Evolutionary conservation across 1,284 basidiomycete species (phyloP), one percentile per base, ranked within the genome.

Genomic region (Microbotryum violaceum): DNA sequence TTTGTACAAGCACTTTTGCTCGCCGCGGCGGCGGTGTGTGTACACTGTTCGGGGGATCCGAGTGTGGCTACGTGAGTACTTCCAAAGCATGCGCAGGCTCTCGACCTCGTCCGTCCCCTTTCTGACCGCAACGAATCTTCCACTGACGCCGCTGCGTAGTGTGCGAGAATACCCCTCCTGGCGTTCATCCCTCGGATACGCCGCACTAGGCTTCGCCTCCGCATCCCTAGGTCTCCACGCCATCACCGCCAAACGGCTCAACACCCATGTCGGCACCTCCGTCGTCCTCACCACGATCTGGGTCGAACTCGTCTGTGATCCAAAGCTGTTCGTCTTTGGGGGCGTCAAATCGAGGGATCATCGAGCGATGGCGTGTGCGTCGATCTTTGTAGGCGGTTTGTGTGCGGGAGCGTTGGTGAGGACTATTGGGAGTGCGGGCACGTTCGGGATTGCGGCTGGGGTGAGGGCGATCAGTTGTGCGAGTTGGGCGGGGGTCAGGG

Each of bases 261-360:
- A 58, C 52, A 57, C 60, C 25, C 29, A 49, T 54, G 61, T 29
- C n/a, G 56, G 44, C 3, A 21, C 14, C 1, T 31, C 23, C 6
- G 70, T 71, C 49, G 70, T 75, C n/a, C 78, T 88, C 23, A 89
- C 87, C 7, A 89, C 88, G 9, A 83, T 88, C 23, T 91, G 88
- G 88, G 87, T 89, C 60, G 88, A 91, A 74, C 82, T 91, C 57
- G 81, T 88, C 78, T 84, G 84, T 55, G 88, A 90, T 73, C 88
- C 89, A 0, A 77, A 82, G 51, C 79, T 91, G 10, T 86, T 77
- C 85, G 74, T 79, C 44, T 76, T 79, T 60, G 62, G 64, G 25
- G 63, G 56, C 46, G 79, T 86, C 63, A 76, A 76, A 33, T 79
- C 84, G 2, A 83, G 89, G 45, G 89, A 91, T 73, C 84, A 89